These are phyloP conservation scores for Pseudocercospora macadamiae DNA, from an alignment of 2,329 filamentous ascomycete genomes.

Conservation along the genomic window DNA sequence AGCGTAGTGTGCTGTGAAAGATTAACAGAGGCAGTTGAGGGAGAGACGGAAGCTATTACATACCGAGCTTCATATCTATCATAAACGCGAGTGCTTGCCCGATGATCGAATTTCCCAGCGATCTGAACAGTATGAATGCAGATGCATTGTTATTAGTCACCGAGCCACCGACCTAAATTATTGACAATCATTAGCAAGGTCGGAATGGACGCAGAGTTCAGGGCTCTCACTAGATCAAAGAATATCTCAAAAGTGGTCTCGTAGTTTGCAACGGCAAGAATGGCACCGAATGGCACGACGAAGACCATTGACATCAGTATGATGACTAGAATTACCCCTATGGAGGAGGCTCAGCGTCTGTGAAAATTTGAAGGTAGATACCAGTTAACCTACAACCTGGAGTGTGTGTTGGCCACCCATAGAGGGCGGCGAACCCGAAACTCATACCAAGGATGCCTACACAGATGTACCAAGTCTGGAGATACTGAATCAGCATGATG, in stretches of 20 bases:
- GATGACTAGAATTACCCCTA: not conserved
- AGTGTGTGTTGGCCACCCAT: not conserved
- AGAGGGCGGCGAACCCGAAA: not conserved
- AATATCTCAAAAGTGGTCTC: not conserved
- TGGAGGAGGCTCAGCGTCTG: no score
- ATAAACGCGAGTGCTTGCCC: conserved; percentile 82
- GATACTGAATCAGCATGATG: not conserved
- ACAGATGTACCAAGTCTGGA: not conserved
- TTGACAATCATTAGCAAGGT: not conserved
- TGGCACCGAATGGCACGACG: not conserved
- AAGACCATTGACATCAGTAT: not conserved
- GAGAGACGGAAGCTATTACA: no score
- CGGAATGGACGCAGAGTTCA: not conserved
- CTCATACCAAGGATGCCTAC: not conserved
- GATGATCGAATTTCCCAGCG: conserved; percentile 35
- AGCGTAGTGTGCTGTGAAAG: no score
- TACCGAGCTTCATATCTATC: conserved; percentile 79
- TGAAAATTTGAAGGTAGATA: no score
- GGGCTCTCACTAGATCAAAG: not conserved
- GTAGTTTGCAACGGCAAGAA: not conserved
- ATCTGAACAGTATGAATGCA: not conserved
- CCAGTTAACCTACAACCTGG: not conserved
- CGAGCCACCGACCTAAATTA: not conserved
- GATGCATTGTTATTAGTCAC: not conserved
- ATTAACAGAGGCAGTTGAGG: no score